Percentiles rank a stretch among this genome's conserved stretches.
Conservation (phyloP, 73 alveolate genomes). For the Paramecium bursaria region DNA sequence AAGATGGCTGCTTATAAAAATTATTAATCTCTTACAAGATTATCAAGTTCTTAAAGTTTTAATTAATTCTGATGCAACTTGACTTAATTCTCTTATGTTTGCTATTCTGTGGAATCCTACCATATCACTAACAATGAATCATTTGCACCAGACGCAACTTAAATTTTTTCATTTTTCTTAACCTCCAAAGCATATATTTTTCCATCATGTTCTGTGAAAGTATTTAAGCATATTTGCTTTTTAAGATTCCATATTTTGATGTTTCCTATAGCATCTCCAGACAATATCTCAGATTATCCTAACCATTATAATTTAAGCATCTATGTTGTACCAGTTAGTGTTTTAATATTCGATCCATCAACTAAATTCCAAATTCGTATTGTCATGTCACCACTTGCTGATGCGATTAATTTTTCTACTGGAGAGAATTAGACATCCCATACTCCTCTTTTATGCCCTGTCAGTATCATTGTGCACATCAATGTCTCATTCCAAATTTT, state of each 20-base stretch:
- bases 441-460: constrained; percentile 97
- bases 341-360: constrained; percentile 85
- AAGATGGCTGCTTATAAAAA: constrained; percentile 90
- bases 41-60: constrained; percentile 86
- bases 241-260: constrained; percentile 96
- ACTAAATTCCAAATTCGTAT: constrained; percentile 92
- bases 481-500: constrained; percentile 78
- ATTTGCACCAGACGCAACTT: constrained; percentile 92
- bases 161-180: constrained; percentile 46
- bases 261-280: constrained; percentile 90
- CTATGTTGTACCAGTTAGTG: constrained; percentile 89
- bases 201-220: constrained; percentile 93
- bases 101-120: constrained; percentile 90
- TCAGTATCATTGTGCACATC: constrained; percentile 57
- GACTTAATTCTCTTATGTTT: constrained; percentile 81
- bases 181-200: constrained; percentile 95
- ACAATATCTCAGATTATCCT: constrained; percentile 85
- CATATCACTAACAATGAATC: constrained; percentile 92
- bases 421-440: constrained; percentile 97
- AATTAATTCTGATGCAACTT: constrained; percentile 78
- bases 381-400: constrained; percentile 93
- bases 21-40: constrained; percentile 82
- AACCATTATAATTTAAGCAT: constrained; percentile 89
- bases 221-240: constrained; percentile 87
- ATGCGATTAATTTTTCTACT: constrained; percentile 91